phyloP scores from a whole-genome alignment of 108 stramenopile species.

The Parietichytrium sp. region DNA sequence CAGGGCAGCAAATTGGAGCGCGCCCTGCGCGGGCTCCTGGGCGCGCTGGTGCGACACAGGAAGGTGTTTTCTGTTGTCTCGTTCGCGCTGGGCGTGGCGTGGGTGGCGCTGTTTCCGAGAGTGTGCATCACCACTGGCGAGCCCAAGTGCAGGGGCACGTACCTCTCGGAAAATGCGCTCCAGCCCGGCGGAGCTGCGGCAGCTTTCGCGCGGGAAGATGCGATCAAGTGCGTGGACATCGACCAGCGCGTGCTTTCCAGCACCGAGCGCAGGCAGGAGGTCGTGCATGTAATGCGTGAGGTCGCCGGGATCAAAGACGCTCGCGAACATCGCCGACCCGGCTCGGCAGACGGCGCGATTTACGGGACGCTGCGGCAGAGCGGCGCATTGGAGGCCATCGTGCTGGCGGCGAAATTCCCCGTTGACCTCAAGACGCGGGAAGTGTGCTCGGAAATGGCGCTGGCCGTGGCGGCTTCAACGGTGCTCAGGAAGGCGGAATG shows the following conservation, averaged over 20 bases:
- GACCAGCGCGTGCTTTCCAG: no score
- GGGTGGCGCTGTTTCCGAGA: neutral
- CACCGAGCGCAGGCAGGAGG: no score
- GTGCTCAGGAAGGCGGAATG: neutral
- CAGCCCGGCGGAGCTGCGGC: neutral
- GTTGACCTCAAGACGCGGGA: neutral
- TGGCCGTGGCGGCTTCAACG: neutral
- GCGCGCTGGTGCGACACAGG: no score
- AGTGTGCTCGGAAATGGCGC: neutral
- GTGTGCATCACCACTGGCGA: constrained; percentile 24
- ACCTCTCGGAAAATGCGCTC: constrained; percentile 26
- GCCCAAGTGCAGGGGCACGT: constrained; percentile 28
- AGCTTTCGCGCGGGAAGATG: neutral
- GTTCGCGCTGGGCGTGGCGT: neutral
- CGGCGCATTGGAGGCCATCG: constrained; percentile 5
- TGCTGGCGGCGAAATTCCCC: neutral
- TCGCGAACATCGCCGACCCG: no score
- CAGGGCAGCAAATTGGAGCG: no score
- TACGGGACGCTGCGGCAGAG: neutral
- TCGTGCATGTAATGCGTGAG: no score
- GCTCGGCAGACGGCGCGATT: no score
- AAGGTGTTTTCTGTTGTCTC: no score
- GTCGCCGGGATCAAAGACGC: no score
- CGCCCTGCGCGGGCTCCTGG: no score
- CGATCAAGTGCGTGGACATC: no score